Percentiles rank a stretch among this genome's conserved stretches.
Evolutionary conservation across 768 basidiomycete genomes (phyloP).

Genomic region (Amanita fuliginea): DNA sequence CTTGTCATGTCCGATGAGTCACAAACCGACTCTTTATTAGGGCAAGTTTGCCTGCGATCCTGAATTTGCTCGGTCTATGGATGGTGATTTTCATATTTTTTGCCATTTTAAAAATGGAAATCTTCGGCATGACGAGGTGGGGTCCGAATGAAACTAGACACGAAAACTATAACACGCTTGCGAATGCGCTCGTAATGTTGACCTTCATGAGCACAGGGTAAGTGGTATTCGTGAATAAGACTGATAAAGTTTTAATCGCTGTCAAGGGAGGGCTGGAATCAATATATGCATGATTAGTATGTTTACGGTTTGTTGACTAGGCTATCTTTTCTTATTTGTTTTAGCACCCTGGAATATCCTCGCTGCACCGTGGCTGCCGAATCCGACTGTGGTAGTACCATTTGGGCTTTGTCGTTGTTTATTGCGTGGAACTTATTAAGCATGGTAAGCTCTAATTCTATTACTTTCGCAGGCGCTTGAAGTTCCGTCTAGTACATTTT

Average conservation of each 20-base stretch:
- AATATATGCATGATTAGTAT: constrained; percentile 95
- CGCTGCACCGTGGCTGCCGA: constrained; percentile 65
- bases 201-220: constrained; percentile 91
- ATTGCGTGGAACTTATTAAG: constrained; percentile 93
- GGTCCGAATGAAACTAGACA: constrained; percentile 52
- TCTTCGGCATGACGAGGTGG: constrained; percentile 89
- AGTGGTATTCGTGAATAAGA: constrained; percentile 14
- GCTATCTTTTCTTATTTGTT: constrained; percentile 4
- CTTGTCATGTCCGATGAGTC: constrained; percentile 13
- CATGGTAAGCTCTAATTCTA: constrained; percentile 51
- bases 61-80: constrained; percentile 83
- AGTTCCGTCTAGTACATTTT: constrained; percentile 69
- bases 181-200: constrained; percentile 77
- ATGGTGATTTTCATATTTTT: constrained; percentile 85
- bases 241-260: constrained; percentile 7
- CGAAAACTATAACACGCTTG: constrained; percentile 73
- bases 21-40: constrained; percentile 25
- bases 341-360: constrained; percentile 65
- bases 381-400: constrained; percentile 80
- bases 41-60: constrained; percentile 76
- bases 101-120: constrained; percentile 78
- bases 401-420: constrained; percentile 80
- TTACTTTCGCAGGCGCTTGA: not conserved
- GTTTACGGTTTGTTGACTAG: constrained; percentile 14
- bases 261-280: constrained; percentile 88